Evolutionary conservation across 257 asterid genomes (phyloP), one percentile per base, ranked within the genome.

Genomic region (Misopates orontium): DNA sequence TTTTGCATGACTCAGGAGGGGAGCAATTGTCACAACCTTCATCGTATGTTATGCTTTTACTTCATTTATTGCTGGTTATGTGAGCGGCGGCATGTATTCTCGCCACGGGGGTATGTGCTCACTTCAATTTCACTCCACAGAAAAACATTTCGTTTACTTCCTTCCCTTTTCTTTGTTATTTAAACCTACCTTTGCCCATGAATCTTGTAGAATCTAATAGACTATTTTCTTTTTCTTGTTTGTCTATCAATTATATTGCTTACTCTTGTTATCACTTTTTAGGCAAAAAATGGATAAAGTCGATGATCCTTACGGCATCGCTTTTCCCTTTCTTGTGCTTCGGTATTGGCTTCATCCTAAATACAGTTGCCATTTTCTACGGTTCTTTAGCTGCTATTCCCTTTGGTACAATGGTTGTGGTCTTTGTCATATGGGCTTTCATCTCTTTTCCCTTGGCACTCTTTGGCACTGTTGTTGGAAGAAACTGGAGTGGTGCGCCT

Each of bases 1-100:
- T 71, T 31, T 78, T 68, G 47, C 73, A 56, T 62, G 57, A 55
- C 65, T 68, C 89, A 89, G 97, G 97, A 78, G 95, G 77, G 95
- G 97, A 85, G 88, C 94, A 68, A 85, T 87, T 68, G 81, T 82
- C 68, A 87, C 91, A 15, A 81, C 88, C 71, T 89, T 89, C 47
- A 81, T 89, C 23, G 77, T 87, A 28, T 87, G 95, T 73, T 89
- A 89, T 70, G 94, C 88, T 61, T 77, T 89, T 68, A 89, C 97
- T 66, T 87, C 97, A 10, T 87, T 89, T 76, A 83, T 89, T 32
- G 86, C 95, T 22, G 97, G 97, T 64, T 85, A 87, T 72, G 87
- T 84, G 68, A 89, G 94, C 67, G 94, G 89, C 28, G 95, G 94
- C 82, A 78, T 87, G 87, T 87, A 89, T 73, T 85, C 87, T 12